These are phyloP conservation scores for Tuber indicum DNA, from an alignment of 495 filamentous ascomycete genomes.

Conservation along the genomic window DNA sequence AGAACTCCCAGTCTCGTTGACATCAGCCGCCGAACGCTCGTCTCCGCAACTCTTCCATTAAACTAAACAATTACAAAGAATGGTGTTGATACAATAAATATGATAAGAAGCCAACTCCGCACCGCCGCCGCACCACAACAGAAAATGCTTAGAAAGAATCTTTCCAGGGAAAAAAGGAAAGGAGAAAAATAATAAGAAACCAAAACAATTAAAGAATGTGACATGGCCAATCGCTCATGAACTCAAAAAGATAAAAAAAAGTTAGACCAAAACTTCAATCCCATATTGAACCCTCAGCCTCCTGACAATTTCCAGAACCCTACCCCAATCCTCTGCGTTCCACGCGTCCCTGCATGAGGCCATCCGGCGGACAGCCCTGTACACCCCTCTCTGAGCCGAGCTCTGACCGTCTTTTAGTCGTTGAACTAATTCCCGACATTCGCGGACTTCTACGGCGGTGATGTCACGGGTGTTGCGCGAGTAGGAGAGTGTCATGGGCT, in stretches of 20 bases:
- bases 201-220: background rate
- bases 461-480: background rate
- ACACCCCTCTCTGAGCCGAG: background rate
- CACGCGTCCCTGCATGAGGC: background rate
- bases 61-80: background rate
- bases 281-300: background rate
- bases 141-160: background rate
- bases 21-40: background rate
- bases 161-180: background rate
- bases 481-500: background rate
- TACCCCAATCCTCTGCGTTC: background rate
- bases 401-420: background rate
- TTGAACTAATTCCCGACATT: background rate
- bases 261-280: background rate
- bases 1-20: background rate
- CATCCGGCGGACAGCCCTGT: background rate
- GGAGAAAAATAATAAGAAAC: background rate
- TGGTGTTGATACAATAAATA: background rate
- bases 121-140: background rate
- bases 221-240: background rate
- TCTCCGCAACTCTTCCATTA: background rate
- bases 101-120: background rate
- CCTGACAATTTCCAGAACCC: background rate
- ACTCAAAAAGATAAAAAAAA: background rate
- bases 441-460: background rate